Percentiles rank a stretch among this genome's conserved stretches.
phyloP scores from a whole-genome alignment of 2,329 filamentous ascomycete species.

The Nemania sp. region DNA sequence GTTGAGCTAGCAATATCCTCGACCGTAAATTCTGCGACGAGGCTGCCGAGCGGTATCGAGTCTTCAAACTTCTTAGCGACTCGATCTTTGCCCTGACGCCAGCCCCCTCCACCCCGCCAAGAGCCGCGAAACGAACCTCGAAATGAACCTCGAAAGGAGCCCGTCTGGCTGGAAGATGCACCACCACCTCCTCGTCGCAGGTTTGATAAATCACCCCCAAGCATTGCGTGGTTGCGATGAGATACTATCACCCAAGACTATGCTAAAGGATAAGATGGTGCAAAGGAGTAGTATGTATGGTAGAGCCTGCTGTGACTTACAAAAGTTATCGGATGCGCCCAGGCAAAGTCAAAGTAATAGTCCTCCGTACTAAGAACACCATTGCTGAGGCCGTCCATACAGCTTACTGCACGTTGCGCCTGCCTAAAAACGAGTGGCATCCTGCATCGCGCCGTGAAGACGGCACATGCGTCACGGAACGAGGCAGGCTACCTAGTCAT shows the following conservation, averaged over 20 bases:
- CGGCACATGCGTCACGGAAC: background rate
- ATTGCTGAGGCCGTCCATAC: background rate
- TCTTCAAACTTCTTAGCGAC: background rate
- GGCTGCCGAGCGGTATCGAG: constrained; percentile 27
- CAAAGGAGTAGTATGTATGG: background rate
- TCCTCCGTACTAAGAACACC: background rate
- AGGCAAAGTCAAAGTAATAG: background rate
- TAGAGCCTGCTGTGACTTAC: background rate
- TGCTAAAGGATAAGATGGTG: background rate
- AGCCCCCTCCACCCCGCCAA: constrained; percentile 14
- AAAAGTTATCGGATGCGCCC: background rate
- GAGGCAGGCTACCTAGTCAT: background rate
- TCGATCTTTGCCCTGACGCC: constrained; percentile 4
- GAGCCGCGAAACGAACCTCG: constrained; percentile 7
- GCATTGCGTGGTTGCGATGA: background rate
- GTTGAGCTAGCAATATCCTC: constrained; percentile 19
- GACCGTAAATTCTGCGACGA: constrained; percentile 38
- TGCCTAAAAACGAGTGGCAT: background rate
- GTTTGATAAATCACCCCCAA: constrained; percentile 17
- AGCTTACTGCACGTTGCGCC: background rate
- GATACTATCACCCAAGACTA: background rate
- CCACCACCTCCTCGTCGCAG: background rate
- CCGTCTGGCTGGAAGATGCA: constrained; percentile 11
- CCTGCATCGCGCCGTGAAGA: background rate
- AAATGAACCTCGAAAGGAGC: constrained; percentile 17